Evolutionary conservation across 2,329 filamentous ascomycete species (phyloP).

Genomic region (Helicocarpus griseus): DNA sequence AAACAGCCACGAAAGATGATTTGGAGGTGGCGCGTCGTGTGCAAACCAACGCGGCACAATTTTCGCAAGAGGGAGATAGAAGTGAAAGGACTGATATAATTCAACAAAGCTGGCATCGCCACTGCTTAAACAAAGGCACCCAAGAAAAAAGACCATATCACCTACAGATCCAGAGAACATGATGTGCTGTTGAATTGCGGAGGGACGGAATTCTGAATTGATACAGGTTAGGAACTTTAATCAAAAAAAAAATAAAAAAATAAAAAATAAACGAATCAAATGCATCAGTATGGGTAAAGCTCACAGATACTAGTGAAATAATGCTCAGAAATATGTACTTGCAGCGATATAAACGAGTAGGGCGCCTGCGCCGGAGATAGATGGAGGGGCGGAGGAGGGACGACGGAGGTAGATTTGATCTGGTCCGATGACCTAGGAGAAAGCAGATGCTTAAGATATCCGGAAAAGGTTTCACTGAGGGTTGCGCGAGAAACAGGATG

Average conservation of each 20-base stretch:
- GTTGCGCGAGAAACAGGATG: no score
- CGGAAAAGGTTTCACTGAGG: no score
- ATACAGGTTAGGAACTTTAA: not conserved
- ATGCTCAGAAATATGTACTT: not conserved
- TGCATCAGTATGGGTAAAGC: no score
- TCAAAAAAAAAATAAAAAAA: no score
- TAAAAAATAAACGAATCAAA: no score
- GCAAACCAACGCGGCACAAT: no score
- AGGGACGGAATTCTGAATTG: not conserved
- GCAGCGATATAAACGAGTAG: not conserved
- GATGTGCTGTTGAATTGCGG: slow-evolving; percentile 5
- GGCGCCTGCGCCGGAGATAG: not conserved
- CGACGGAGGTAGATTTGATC: not conserved
- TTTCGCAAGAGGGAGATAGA: not conserved
- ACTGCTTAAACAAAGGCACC: not conserved
- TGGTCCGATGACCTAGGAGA: not conserved
- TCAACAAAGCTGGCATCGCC: no score
- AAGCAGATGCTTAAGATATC: no score
- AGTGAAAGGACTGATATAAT: not conserved
- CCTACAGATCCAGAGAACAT: slow-evolving; percentile 30
- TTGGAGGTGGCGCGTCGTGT: no score
- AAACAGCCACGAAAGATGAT: no score
- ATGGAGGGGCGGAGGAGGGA: not conserved
- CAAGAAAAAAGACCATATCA: slow-evolving; percentile 1
- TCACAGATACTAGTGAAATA: no score